Conservation (phyloP, 2,329 filamentous ascomycete species). For the Aspergillus eucalypticola region DNA sequence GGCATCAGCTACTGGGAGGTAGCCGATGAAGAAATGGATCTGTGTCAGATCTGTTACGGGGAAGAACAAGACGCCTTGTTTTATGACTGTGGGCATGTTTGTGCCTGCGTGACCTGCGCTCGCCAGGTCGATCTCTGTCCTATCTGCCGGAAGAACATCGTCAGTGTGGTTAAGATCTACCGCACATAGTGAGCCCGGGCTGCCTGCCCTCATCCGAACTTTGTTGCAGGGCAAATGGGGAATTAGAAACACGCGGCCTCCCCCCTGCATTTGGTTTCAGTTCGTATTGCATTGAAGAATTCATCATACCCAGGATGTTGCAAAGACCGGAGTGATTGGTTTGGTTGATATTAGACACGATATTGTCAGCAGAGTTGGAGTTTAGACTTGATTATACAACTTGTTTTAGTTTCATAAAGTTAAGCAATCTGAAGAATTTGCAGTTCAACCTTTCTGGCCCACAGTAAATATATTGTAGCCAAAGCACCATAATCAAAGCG, state of each 20-base stretch:
- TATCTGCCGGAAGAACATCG: constrained; percentile 60
- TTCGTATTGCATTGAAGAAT: constrained; percentile 15
- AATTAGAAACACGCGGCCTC: background rate
- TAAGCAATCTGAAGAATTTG: background rate
- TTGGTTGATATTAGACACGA: background rate
- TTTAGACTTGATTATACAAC: background rate
- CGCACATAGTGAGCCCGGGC: constrained; percentile 32
- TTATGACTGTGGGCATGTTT: constrained; percentile 64
- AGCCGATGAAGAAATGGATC: constrained; percentile 60
- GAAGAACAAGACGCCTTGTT: constrained; percentile 61
- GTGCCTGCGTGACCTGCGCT: constrained; percentile 62
- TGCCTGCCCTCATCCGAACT: too few species aligned
- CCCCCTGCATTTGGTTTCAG: constrained; percentile 9
- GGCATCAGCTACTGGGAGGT: constrained; percentile 64
- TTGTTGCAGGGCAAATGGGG: background rate
- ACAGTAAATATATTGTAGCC: background rate
- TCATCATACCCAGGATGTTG: constrained; percentile 23
- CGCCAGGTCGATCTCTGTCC: constrained; percentile 61
- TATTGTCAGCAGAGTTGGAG: background rate
- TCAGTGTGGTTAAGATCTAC: constrained; percentile 61
- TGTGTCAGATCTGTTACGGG: constrained; percentile 65
- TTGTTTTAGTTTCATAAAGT: background rate
- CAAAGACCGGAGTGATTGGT: constrained; percentile 1
- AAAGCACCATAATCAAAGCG: too few species aligned
- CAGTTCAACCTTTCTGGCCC: background rate